Evolutionary conservation across 2,329 filamentous ascomycete species (phyloP).

Genomic region (Trichoderma hamatum): DNA sequence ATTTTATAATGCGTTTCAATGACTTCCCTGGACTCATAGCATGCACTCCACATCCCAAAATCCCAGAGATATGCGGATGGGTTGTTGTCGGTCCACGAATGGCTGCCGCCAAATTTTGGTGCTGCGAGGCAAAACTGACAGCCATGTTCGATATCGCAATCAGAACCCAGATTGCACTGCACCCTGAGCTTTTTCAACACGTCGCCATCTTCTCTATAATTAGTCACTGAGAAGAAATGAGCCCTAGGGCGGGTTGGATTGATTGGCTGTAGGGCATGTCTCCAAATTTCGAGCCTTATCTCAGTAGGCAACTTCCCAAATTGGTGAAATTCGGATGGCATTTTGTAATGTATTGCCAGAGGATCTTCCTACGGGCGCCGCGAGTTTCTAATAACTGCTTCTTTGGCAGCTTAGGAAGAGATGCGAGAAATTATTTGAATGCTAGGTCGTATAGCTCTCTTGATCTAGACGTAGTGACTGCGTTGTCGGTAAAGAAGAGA

Average conservation of each 20-base stretch:
- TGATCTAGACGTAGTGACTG: too few relatives aligned
- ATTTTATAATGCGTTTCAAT: not conserved
- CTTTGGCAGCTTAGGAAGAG: too few relatives aligned
- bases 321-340: slow-evolving; percentile 15
- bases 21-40: not conserved
- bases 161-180: slow-evolving; percentile 5
- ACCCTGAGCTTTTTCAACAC: slow-evolving; percentile 1
- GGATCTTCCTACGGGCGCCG: not conserved
- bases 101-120: not conserved
- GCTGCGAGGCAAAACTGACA: not conserved
- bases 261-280: slow-evolving; percentile 8
- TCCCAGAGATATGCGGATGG: slow-evolving; percentile 21
- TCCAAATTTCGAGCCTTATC: slow-evolving; percentile 26
- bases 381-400: too few relatives aligned
- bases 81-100: slow-evolving; percentile 16
- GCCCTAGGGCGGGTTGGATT: not conserved
- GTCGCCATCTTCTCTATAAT: not conserved
- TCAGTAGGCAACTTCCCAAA: not conserved
- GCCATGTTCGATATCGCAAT: not conserved
- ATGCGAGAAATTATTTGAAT: too few relatives aligned
- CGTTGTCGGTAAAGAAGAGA: too few relatives aligned
- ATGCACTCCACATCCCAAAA: slow-evolving; percentile 17
- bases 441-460: too few relatives aligned
- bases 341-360: not conserved
- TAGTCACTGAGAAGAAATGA: slow-evolving; percentile 19